These are phyloP conservation scores for Chalciporus piperatus DNA, from an alignment of 768 basidiomycete species.

Conservation along the genomic window DNA sequence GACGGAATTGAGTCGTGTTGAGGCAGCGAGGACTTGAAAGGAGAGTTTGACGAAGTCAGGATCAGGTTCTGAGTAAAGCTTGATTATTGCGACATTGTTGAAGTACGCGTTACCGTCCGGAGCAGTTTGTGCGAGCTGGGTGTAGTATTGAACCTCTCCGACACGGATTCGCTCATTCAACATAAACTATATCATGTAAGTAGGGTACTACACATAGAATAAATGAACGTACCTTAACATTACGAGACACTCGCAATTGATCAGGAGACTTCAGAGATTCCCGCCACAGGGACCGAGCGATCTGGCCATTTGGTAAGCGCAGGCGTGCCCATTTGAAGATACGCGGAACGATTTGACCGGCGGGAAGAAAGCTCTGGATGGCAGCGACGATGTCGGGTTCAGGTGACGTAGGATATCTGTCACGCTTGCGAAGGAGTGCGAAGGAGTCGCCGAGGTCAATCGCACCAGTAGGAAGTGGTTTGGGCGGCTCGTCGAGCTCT, in stretches of 20 bases:
- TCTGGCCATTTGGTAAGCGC: slow-evolving; percentile 23
- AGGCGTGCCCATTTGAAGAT: slow-evolving; percentile 12
- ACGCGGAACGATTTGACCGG: neutral
- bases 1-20: slow-evolving; percentile 13
- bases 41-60: slow-evolving; percentile 13
- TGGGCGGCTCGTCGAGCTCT: neutral
- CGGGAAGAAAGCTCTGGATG: neutral
- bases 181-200: neutral
- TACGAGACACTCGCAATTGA: slow-evolving; percentile 5
- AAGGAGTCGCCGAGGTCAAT: neutral
- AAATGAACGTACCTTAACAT: slow-evolving; percentile 17
- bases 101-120: neutral
- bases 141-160: slow-evolving; percentile 23
- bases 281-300: slow-evolving; percentile 12
- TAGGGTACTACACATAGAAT: too few species aligned
- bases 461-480: neutral
- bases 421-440: neutral
- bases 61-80: slow-evolving; percentile 20
- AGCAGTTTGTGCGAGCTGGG: neutral
- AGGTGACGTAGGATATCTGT: neutral
- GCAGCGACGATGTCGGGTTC: neutral
- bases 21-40: slow-evolving; percentile 18
- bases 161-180: neutral
- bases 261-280: neutral
- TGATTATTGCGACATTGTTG: slow-evolving; percentile 15